A percentile compares a stretch with the other conserved stretches of the same genome.
Evolutionary conservation across 2,329 filamentous ascomycete species (phyloP).

Genomic region (Fusarium phyllophilum): DNA sequence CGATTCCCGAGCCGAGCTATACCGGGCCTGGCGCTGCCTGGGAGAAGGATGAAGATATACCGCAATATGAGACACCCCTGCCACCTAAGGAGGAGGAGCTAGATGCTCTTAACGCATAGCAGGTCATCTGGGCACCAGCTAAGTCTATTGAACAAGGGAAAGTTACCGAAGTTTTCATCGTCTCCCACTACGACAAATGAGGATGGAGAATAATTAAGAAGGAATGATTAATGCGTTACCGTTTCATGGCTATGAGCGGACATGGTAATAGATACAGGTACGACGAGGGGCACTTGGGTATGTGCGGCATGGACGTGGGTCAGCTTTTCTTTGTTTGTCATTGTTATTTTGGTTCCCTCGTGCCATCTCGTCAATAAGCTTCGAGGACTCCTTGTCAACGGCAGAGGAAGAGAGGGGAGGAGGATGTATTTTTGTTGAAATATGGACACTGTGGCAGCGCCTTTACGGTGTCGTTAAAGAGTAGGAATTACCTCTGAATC

Average conservation of each 20-base stretch:
- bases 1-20: conserved; percentile 59
- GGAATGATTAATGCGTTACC: conserved; percentile 40
- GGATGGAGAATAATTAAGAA: conserved; percentile 12
- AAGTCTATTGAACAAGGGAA: conserved; percentile 4
- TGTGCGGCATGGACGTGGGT: conserved; percentile 5
- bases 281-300: conserved; percentile 21
- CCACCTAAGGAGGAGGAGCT: conserved; percentile 54
- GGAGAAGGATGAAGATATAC: conserved; percentile 60
- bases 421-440: conserved; percentile 24
- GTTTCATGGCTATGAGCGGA: conserved; percentile 25
- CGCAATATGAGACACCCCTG: conserved; percentile 50
- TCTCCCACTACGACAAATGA: neutral
- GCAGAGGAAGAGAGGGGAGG: conserved; percentile 4
- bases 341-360: conserved; percentile 6
- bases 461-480: conserved; percentile 23
- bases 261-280: conserved; percentile 23
- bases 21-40: conserved; percentile 61
- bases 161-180: conserved; percentile 9
- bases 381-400: neutral
- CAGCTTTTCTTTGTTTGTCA: conserved; percentile 20
- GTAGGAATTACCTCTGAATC: conserved; percentile 8
- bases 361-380: neutral
- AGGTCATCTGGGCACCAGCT: conserved; percentile 20
- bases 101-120: conserved; percentile 54
- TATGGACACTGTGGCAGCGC: conserved; percentile 24